Base-by-base conservation (phyloP, 768 basidiomycete genomes). In the Suillus brevipes region DNA sequence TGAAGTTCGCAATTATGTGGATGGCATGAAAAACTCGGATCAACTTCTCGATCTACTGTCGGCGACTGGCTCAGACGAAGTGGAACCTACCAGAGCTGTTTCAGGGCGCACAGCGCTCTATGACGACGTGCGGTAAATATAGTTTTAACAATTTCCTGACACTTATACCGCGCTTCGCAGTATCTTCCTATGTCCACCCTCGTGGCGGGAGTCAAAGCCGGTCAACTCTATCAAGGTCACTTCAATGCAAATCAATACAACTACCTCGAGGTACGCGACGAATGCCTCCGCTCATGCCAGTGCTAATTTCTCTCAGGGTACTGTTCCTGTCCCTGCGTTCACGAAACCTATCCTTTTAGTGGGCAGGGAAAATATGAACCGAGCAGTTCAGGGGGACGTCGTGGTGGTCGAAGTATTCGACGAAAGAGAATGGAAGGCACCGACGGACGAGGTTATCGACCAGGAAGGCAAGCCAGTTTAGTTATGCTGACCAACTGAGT, bases 221-320 rank as follows among this genome's bases (percentile, higher is more conserved):
- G 93, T 2, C 81, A 89, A 49, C 84, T 96, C 4, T 87, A 94
- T 71, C 94, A 98, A 78, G 97, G 97, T 0, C 89, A 96, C 73
- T 99, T 97, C 79, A 95, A 92, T 72, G 94, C 95, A 3, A 97
- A 93, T 70, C 89, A 89, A 68, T 99, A 95, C 78, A 99, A 99
- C 75, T 99, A 96, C 70, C 83, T 98, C 16, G 97, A 98, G 84
- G 93, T 89, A 40, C 61, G n/a, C 34, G 59, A 47, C 34, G 20
- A 18, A 13, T 53, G 23, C 38, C 14, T 38, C 20, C 1, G 25
- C 20, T 34, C 36, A 4, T 25, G 43, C 42, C 28, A 58, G 20
- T 45, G 63, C 9, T 25, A 5, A 34, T 37, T 31, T 45, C 34
- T 69, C 40, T 1, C 69, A 94, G 91, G 97, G 95, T 8, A 91